A percentile compares a stretch with the other conserved stretches of the same genome.
phyloP scores from a whole-genome alignment of 140 eudicot species.

The Cichorium intybus region DNA sequence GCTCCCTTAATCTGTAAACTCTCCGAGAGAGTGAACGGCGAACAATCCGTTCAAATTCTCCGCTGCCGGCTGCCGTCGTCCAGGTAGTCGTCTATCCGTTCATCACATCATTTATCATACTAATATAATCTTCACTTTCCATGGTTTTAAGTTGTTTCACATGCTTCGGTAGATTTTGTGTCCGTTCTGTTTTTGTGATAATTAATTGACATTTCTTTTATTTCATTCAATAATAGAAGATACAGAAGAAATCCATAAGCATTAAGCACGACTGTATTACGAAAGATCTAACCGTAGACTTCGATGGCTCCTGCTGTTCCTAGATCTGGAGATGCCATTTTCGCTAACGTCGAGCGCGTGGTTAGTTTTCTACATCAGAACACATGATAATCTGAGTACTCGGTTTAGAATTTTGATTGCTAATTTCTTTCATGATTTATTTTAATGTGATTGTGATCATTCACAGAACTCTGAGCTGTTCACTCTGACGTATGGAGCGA shows the following conservation, averaged over 20 bases:
- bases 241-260: not conserved
- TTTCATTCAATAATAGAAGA: not conserved
- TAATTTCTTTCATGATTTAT: not conserved
- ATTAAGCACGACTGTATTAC: not conserved
- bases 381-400: not conserved
- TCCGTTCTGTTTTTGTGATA: not conserved
- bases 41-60: not conserved
- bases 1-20: not conserved
- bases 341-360: conserved; percentile 60
- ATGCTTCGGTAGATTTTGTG: conserved; percentile 5
- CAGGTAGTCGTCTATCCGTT: not conserved
- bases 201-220: not conserved
- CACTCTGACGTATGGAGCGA: conserved; percentile 77
- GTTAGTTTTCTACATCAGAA: conserved; percentile 18
- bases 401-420: not conserved
- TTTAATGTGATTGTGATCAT: not conserved
- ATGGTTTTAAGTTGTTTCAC: not conserved
- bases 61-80: not conserved
- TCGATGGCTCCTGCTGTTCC: conserved; percentile 60
- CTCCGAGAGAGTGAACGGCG: not conserved
- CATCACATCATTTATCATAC: not conserved
- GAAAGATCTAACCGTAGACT: not conserved
- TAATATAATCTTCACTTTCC: not conserved
- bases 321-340: conserved; percentile 61
- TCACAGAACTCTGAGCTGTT: conserved; percentile 69